Evolutionary conservation across 1,139 yeast species (phyloP).

Genomic region (Saccharomyces uvarum): DNA sequence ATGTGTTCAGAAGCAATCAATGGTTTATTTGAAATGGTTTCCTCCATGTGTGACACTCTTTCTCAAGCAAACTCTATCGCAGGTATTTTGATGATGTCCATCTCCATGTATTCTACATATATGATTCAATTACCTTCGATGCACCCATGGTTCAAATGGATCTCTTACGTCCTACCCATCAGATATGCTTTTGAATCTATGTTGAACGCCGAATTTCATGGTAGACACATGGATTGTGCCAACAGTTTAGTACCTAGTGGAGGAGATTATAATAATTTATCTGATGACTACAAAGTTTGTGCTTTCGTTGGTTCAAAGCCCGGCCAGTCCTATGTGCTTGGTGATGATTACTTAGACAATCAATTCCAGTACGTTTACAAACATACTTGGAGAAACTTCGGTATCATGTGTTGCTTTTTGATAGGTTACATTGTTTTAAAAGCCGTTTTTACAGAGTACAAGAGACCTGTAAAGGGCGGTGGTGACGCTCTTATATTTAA

Average conservation of each 20-base stretch:
- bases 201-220: slow-evolving; percentile 50
- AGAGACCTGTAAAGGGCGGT: slow-evolving; percentile 36
- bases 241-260: slow-evolving; percentile 44
- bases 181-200: slow-evolving; percentile 51
- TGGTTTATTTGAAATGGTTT: slow-evolving; percentile 43
- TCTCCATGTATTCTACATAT: slow-evolving; percentile 48
- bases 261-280: slow-evolving; percentile 39
- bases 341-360: slow-evolving; percentile 38
- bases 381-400: slow-evolving; percentile 47
- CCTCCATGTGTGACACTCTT: slow-evolving; percentile 40
- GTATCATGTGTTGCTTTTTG: slow-evolving; percentile 40
- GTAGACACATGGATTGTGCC: slow-evolving; percentile 46
- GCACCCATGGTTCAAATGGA: slow-evolving; percentile 65
- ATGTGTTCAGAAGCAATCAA: slow-evolving; percentile 38
- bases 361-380: slow-evolving; percentile 36
- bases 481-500: slow-evolving; percentile 39
- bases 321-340: slow-evolving; percentile 38
- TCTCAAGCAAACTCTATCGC: slow-evolving; percentile 48
- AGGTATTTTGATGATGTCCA: slow-evolving; percentile 42
- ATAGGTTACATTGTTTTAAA: slow-evolving; percentile 35
- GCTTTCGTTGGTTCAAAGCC: slow-evolving; percentile 41
- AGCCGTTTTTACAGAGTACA: slow-evolving; percentile 36
- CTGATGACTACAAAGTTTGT: slow-evolving; percentile 41
- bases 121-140: slow-evolving; percentile 50
- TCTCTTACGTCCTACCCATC: slow-evolving; percentile 50